Base-by-base conservation (phyloP, 305 asterid genomes). In the Withania somnifera region DNA sequence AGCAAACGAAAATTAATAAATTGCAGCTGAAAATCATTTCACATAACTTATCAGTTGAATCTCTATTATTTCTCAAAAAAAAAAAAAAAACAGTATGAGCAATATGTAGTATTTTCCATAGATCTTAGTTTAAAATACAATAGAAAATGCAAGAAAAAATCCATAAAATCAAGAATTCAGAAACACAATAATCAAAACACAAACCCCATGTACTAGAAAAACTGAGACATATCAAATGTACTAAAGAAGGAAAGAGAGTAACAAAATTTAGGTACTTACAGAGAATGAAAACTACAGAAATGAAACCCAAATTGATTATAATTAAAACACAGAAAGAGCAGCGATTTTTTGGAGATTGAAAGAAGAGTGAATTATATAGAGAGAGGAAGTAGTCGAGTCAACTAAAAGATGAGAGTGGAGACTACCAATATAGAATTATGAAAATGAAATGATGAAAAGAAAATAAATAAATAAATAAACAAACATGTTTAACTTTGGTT, bases 401-500 rank as follows among this genome's bases (percentile, higher is more conserved):
- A 50, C 50, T 60, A 75, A 26, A 50, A 75, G 80, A 75, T 50
- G 28, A 26, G 61, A 45, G 45, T 13, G 7, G 80, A 50, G 45
- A 50, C n/a, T 75, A 50, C 11, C 50, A 73, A 66, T 22, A 67
- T 67, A 67, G 77, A 64, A 38, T 50, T 73, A 13, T 22, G 14
- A 6, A 66, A 80, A 36, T 36, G 40, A 36, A 38, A 57, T 30
- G 63, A 9, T 7, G 58, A 53, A 53, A 47, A 60, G 80, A 36
- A n/a, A n/a, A n/a, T n/a, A 45, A 78, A 82, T 47, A 20, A 45
- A 15, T 6, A 2, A 24, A 7, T 19, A 32, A 32, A 14, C 26
- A 51, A 30, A 80, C 66, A 30, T 67, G 45, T 77, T 80, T 78
- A 84, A 84, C 69, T 86, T 47, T 47, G 42, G 15, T 47, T 75